Evolutionary conservation across 169 alveolate species (phyloP).

Genomic region (Plasmodium coatneyi): DNA sequence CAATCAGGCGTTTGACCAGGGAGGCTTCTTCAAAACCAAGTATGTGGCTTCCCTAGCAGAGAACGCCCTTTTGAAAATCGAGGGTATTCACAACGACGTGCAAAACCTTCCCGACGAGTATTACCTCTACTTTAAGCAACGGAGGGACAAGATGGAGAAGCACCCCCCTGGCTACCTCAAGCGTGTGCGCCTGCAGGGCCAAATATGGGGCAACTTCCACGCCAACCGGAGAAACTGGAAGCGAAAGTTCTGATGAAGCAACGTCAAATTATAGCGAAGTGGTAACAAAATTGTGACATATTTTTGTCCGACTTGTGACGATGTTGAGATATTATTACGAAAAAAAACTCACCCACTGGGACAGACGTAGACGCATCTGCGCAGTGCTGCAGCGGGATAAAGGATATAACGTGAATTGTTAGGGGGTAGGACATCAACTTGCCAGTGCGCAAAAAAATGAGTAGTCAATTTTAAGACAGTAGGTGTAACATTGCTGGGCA

Average conservation of each 20-base stretch:
- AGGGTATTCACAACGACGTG: constrained; percentile 35
- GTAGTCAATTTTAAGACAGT: background rate
- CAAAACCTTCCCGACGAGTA: constrained; percentile 61
- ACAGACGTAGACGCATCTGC: background rate
- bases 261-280: background rate
- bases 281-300: background rate
- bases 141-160: constrained; percentile 70
- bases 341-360: background rate
- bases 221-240: constrained; percentile 69
- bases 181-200: constrained; percentile 56
- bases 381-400: background rate
- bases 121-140: constrained; percentile 50
- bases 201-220: constrained; percentile 74
- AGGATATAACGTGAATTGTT: background rate
- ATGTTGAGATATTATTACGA: background rate
- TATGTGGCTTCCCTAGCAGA: constrained; percentile 42
- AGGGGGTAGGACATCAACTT: background rate
- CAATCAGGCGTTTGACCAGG: constrained; percentile 13
- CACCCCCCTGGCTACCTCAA: constrained; percentile 72
- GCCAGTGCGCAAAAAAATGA: background rate
- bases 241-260: constrained; percentile 9
- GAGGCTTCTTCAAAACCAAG: constrained; percentile 73
- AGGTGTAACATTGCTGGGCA: background rate
- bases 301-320: background rate
- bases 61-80: constrained; percentile 30